Percentiles rank a stretch among this genome's conserved stretches.
phyloP scores from a whole-genome alignment of 139 green algal species.

The Dunaliella primolecta region DNA sequence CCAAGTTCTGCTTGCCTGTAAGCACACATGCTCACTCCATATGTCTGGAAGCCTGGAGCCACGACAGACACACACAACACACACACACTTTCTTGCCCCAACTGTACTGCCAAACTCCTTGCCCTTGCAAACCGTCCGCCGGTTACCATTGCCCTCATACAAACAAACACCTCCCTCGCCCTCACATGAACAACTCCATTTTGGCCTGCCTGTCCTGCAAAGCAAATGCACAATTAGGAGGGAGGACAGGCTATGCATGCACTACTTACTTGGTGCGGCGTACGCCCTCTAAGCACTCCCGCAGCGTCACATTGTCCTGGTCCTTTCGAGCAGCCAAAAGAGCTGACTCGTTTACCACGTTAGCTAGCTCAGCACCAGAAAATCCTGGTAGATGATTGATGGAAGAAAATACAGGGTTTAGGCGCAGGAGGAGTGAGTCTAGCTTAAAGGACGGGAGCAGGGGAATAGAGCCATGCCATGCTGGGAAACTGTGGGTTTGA shows the following conservation, averaged over 20 bases:
- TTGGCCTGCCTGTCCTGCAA: no score
- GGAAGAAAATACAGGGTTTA: background rate
- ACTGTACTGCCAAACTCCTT: background rate
- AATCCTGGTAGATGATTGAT: no score
- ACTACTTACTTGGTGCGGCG: conserved; percentile 43
- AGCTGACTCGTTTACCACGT: conserved; percentile 91
- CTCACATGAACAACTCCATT: no score
- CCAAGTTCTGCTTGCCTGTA: no score
- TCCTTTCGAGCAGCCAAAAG: conserved; percentile 71
- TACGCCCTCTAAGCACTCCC: conserved; percentile 71
- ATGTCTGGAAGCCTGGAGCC: no score
- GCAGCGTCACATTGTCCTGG: conserved; percentile 48
- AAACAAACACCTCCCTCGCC: background rate
- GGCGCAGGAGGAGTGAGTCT: no score
- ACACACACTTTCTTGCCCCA: background rate
- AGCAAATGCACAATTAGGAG: background rate
- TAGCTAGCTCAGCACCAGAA: conserved; percentile 88
- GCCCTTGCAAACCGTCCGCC: background rate
- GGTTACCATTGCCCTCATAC: background rate
- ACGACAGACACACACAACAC: no score
- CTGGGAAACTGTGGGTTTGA: no score
- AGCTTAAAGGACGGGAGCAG: no score
- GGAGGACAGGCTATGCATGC: no score
- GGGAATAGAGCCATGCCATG: no score
- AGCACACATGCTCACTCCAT: no score